Base-by-base conservation (phyloP, 371 early-diverging fungal genomes). In the Mortierella sp. region DNA sequence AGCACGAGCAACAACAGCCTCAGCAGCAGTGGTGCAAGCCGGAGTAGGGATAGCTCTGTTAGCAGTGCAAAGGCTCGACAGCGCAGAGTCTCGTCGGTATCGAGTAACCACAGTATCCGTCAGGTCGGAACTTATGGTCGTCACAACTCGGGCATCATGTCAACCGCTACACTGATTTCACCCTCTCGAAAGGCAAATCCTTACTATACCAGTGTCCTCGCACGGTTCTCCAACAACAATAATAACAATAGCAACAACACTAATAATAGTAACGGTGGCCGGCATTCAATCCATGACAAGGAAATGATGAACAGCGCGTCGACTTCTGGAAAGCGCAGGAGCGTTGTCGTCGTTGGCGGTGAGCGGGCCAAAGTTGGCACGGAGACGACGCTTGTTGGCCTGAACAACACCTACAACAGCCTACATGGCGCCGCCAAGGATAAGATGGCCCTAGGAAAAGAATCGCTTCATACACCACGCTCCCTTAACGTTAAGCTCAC, bases 71-170 rank as follows among this genome's bases (percentile, higher is more conserved):
- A 61, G 43, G 62, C 72, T 15, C 79, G 73, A 9, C 79, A 72
- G 44, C 79, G 79, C 57, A 64, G 79, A 44, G 79, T 77, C 7
- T 77, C 79, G 16, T 77, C 79, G 19, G 73, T 77, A 23, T 77
- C 79, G 4, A 77, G 79, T 58, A 72, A 60, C 56, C 68, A 72
- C 60, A 77, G 79, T 18, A 79, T 79, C 45, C 72, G 79, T 26
- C 79, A 79, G 23, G 63, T 79, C 43, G 79, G 79, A 23, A 21
- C 79, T 15, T 79, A 79, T 65, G 79, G 72, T 47, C 53, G 59
- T 45, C 60, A 47, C 12, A 48, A 57, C 37, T 37, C 37, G 37
- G 37, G 37, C 37, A 37, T 37, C 56, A 63, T 61, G n/a, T 60
- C 64, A 23, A 63, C 73, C 29, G 57, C n/a, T 37, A 69, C 64